These are phyloP conservation scores for Parachaetomium inaequale DNA, from an alignment of 495 filamentous ascomycete species.

Conservation along the genomic window DNA sequence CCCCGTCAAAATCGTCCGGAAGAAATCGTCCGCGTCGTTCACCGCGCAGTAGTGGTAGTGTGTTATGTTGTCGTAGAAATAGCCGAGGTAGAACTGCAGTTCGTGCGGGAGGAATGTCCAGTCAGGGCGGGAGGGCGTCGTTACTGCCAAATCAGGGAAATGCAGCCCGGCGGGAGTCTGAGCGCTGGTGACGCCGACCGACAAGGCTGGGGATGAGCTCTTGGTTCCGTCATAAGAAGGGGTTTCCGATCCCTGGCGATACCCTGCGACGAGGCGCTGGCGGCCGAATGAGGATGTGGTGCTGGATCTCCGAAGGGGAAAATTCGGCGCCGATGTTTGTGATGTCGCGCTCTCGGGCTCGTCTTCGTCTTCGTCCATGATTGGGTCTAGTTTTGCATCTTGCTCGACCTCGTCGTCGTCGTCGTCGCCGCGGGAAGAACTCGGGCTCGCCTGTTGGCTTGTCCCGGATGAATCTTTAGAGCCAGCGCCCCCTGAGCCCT, in stretches of 20 bases:
- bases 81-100: conserved; percentile 73
- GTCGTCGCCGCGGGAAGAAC: conserved; percentile 52
- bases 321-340: conserved; percentile 33
- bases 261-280: conserved; percentile 26
- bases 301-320: conserved; percentile 43
- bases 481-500: conserved; percentile 43
- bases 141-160: conserved; percentile 28
- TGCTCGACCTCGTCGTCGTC: conserved; percentile 54
- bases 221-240: conserved; percentile 49
- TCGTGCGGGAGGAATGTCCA: conserved; percentile 60
- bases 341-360: conserved; percentile 38
- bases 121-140: conserved; percentile 29
- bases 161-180: conserved; percentile 31
- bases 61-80: conserved; percentile 69
- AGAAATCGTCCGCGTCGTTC: conserved; percentile 62
- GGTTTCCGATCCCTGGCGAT: conserved; percentile 48
- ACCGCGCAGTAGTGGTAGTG: conserved; percentile 79
- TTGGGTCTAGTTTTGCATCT: conserved; percentile 53
- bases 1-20: conserved; percentile 65
- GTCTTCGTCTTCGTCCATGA: conserved; percentile 64
- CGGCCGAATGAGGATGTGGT: conserved; percentile 40
- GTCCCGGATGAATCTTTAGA: conserved; percentile 46
- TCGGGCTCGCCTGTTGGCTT: conserved; percentile 50
- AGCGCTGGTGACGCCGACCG: conserved; percentile 36
- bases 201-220: conserved; percentile 48